A percentile compares a stretch with the other conserved stretches of the same genome.
Evolutionary conservation across 106 monocot genomes (phyloP).

Genomic region (Apostasia shenzhenica): DNA sequence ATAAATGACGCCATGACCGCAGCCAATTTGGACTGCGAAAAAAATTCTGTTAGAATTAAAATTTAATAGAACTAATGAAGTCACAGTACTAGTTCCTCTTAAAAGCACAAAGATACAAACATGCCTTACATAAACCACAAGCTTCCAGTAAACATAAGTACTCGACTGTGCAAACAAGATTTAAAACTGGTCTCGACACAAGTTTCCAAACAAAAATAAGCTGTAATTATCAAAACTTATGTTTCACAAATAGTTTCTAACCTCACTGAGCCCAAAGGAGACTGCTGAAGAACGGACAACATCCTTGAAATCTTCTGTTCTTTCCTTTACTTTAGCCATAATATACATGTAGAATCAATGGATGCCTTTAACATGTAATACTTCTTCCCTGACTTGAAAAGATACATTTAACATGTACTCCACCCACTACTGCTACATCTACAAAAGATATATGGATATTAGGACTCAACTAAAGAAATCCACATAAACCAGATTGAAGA

Average conservation of each 20-base stretch:
- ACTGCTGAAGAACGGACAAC: conserved; percentile 47
- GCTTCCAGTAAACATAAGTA: no score
- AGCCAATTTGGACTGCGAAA: conserved; percentile 68
- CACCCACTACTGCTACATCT: no score
- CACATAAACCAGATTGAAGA: no score
- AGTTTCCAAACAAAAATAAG: no score
- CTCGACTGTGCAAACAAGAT: no score
- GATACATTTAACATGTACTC: no score
- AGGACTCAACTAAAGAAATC: no score
- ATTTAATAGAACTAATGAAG: not conserved
- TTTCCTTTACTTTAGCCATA: conserved; percentile 69
- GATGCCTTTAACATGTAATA: not conserved
- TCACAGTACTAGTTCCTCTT: not conserved
- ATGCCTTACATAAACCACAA: no score
- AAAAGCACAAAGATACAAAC: no score
- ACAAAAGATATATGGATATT: no score
- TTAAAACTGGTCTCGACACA: no score
- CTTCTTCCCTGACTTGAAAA: no score
- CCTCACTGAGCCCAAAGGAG: conserved; percentile 68
- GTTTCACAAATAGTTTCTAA: conserved; percentile 12
- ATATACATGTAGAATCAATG: not conserved
- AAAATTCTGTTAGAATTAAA: not conserved
- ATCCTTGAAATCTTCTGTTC: conserved; percentile 91
- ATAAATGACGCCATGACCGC: conserved; percentile 72
- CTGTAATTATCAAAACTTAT: not conserved